Base-by-base conservation (phyloP, 1,284 basidiomycete species). In the Chalciporus piperatoides region DNA sequence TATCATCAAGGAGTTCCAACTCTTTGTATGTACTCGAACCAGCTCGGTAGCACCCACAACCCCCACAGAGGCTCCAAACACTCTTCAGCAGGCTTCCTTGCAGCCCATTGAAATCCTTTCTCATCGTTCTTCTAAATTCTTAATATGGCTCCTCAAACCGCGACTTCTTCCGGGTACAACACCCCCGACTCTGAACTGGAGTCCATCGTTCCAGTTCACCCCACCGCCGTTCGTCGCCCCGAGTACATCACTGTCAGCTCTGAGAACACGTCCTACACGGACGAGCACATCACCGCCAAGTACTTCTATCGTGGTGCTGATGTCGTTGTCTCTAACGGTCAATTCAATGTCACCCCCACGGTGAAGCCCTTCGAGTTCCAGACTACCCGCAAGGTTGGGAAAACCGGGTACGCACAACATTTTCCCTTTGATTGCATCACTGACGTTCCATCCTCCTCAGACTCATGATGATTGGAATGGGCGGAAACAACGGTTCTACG, bases 401-500 rank as follows among this genome's bases (percentile, higher is more conserved):
- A 89, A 77, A 97, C 94, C 69, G 95, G 94, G 92, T 95, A 64
- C 56, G 89, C 78, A 5, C 24, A 46, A 48, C 28, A 47, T 48
- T 44, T 44, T 47, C 51, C 44, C 41, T 37, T 19, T n/a, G 39
- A 12, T 42, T 39, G 43, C 36, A 44, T 15, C 38, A 54, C 60
- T 37, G 33, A 36, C 48, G 55, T 33, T 48, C 46, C 7, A 23
- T 27, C 41, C 37, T 14, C 54, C 45, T 45, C 39, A 96, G 96
- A 53, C 79, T 98, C 59, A 91, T 99, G 90, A 88, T 99, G 79
- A 88, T 98, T 64, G 96, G 96, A 57, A 75, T 95, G 58, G 96
- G 96, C 58, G 96, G 96, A 54, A 99, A 99, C 82, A 99, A 99
- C 68, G 96, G 96, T 53, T 85, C 91, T 49, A 99, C 96, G 40